Evolutionary conservation across 208 protist genomes (phyloP), one percentile per base, ranked within the genome.

Genomic region (Wallacemonas sp.): DNA sequence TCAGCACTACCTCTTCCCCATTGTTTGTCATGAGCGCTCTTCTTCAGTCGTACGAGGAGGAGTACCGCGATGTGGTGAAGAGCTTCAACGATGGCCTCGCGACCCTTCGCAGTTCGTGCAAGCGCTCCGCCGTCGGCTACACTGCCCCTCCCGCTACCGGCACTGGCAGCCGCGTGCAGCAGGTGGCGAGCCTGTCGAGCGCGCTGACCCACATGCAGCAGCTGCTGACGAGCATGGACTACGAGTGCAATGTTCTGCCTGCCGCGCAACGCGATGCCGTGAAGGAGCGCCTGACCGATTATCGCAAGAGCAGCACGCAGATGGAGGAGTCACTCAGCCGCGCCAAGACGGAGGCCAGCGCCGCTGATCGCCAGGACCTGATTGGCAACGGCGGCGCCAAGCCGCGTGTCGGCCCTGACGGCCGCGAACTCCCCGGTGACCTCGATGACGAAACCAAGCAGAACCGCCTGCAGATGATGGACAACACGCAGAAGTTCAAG

Each of bases 41-140:
- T 25, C 73, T 87, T 3, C 81, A 93, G 42, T 77, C 74, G 23
- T 90, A 93, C 62, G 83, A 90, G 69, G 83, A 93, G 71, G 83
- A 93, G 54, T 90, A 82, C 68, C 74, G 76, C n/a, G 81, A 93
- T 18, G 66, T 66, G 11, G 61, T 82, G n/a, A 57, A 71, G 29
- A 73, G 39, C 22, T 72, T 84, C 38, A 74, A 68, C 33, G 84
- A 87, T 22, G 81, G 81, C 48, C 55, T 88, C 0, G 46, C 70
- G 0, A 61, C 61, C 3, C 77, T 92, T 8, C 82, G 76, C 2
- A 63, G 66, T 28, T 66, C 74, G 12, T 70, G 79, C 50, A 61
- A 84, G 22, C 67, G 67, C 32, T 69, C 73, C 36, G 70, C 76
- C 0, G 28, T 48, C 2, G 61, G 55, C 29, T 91, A 85, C 74